Evolutionary conservation across 768 basidiomycete species (phyloP), one percentile per base, ranked within the genome.

Genomic region (Pisolithus orientalis): DNA sequence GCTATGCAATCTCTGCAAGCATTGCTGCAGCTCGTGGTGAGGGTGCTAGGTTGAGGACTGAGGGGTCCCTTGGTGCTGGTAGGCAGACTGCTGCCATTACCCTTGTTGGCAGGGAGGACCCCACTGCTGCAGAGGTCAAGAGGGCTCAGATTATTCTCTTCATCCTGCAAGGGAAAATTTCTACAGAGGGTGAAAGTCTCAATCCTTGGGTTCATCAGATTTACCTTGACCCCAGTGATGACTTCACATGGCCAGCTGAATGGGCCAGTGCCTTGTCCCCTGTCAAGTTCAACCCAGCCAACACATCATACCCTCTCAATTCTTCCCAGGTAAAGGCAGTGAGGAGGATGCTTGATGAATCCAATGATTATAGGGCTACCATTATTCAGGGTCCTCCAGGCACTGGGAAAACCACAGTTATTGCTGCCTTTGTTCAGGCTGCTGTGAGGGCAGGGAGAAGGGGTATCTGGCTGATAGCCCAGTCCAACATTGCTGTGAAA

Each of bases 401-500:
- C 1, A 85, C 83, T 51, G 85, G 85, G 17, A 87, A 87, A 62
- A 87, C 85, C 0, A 81, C 82, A 40, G 85, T 87, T 2, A 87
- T 87, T 66, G 80, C 82, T 10, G 71, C 78, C 6, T 85, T 72
- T 75, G 82, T 84, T 10, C 65, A 75, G 21, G 68, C 70, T 57
- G 76, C 81, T 38, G 60, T 78, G 24, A 56, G 64, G 27, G 59
- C 60, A 44, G 71, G 71, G 0, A 61, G 66, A 17, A 57, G 63
- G 55, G 82, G 85, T 0, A 81, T 90, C 11, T 93, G 88, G 86
- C 78, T 93, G 5, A 72, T 90, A 61, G 87, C 90, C 32, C 87
- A 93, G 61, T 87, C 85, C 16, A 93, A 93, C 72, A 81, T 92
- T 46, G 90, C 88, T 44, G 90, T 92, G 21, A 91, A 90, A 66